These are phyloP conservation scores for Sextonia rubra DNA, from an alignment of 164 flowering plant species.

Conservation along the genomic window DNA sequence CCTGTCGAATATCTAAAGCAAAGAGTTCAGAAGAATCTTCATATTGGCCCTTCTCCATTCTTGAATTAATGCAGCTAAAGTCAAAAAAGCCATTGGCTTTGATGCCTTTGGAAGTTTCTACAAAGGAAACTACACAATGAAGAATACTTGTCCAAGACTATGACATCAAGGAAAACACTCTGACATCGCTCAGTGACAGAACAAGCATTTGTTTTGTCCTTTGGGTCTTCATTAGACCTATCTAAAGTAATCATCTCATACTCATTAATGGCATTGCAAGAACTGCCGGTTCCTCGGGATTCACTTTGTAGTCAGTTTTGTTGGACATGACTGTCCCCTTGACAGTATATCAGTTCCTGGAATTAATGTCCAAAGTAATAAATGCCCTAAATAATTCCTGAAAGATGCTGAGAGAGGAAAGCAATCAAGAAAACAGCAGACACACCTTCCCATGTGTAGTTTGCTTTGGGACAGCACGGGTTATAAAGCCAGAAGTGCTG, in stretches of 20 bases:
- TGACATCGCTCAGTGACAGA: constrained; percentile 37
- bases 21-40: constrained; percentile 62
- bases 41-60: constrained; percentile 67
- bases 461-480: constrained; percentile 3
- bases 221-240: constrained; percentile 18
- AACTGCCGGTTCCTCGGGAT: neutral
- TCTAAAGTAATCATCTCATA: constrained; percentile 10
- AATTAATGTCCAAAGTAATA: constrained; percentile 11
- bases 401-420: neutral
- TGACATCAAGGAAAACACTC: constrained; percentile 37
- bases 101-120: constrained; percentile 60
- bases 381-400: constrained; percentile 2
- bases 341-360: constrained; percentile 29
- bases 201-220: constrained; percentile 14
- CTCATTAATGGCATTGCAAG: constrained; percentile 13
- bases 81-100: constrained; percentile 47
- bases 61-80: constrained; percentile 41
- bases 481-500: constrained; percentile 13
- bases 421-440: neutral
- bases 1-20: constrained; percentile 70
- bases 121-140: constrained; percentile 53
- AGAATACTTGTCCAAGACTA: constrained; percentile 55
- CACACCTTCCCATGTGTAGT: constrained; percentile 6
- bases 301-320: constrained; percentile 10
- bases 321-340: constrained; percentile 10